Evolutionary conservation across 2,329 filamentous ascomycete genomes (phyloP).

Genomic region (Aspergillus hiratsukae): DNA sequence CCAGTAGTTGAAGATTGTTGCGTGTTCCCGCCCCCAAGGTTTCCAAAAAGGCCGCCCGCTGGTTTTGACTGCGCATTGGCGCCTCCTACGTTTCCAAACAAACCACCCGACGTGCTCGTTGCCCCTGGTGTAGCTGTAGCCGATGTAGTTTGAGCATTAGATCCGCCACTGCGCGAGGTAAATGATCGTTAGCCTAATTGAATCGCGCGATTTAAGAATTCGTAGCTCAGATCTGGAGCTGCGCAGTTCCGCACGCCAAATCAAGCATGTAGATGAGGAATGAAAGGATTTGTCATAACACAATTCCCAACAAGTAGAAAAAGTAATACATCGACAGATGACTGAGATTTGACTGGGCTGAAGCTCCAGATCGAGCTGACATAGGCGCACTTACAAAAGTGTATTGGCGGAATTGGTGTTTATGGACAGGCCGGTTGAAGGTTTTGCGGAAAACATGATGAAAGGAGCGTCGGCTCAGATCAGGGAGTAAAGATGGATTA

Average conservation of each 20-base stretch:
- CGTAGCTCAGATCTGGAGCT: background rate
- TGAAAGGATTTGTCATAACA: background rate
- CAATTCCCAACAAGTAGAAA: background rate
- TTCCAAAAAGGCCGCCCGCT: constrained; percentile 30
- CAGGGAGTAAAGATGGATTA: background rate
- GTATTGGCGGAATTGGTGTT: constrained; percentile 50
- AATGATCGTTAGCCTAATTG: constrained; percentile 5
- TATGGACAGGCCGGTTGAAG: constrained; percentile 44
- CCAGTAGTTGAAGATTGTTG: constrained; percentile 26
- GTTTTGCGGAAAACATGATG: constrained; percentile 35
- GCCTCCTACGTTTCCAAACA: constrained; percentile 27
- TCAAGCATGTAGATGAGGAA: background rate
- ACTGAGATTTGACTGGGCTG: background rate
- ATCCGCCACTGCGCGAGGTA: constrained; percentile 19
- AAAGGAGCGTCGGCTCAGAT: background rate
- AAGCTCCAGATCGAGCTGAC: background rate
- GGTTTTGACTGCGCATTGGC: constrained; percentile 30
- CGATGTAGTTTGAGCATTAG: constrained; percentile 25
- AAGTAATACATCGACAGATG: background rate
- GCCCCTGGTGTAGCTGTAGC: constrained; percentile 25
- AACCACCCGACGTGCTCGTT: constrained; percentile 23
- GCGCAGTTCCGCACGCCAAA: background rate
- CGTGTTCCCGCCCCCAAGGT: constrained; percentile 18
- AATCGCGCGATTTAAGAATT: background rate
- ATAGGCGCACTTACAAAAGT: constrained; percentile 41